phyloP scores from a whole-genome alignment of 2,329 filamentous ascomycete species.

The Trichoderma harzianum region DNA sequence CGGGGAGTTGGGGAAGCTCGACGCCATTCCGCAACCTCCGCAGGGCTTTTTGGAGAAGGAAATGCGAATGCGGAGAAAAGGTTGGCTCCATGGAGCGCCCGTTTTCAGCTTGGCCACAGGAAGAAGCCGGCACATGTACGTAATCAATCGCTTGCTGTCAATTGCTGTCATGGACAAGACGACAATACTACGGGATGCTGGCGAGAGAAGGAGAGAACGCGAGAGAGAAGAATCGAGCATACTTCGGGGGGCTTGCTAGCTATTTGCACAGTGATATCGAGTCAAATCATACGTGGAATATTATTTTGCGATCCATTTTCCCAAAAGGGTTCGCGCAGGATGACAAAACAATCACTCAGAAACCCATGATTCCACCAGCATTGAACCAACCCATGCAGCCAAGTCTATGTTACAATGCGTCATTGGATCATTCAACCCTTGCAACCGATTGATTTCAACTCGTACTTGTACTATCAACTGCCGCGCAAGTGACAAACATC shows the following conservation, averaged over 20 bases:
- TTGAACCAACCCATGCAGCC: not conserved
- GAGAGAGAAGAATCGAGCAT: not conserved
- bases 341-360: not conserved
- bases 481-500: constrained; percentile 19
- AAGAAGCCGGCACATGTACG: not conserved
- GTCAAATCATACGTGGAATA: constrained; percentile 13
- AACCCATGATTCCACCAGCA: not conserved
- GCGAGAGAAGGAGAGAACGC: not conserved
- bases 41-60: not conserved
- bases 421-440: not conserved
- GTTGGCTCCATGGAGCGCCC: not conserved
- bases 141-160: not conserved
- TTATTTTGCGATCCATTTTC: not conserved
- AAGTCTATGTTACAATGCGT: not conserved
- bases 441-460: not conserved
- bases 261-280: not conserved
- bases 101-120: not conserved
- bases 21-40: not conserved
- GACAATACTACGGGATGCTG: not conserved
- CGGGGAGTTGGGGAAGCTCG: not conserved
- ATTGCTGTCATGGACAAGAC: not conserved
- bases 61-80: not conserved
- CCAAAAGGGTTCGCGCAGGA: not conserved
- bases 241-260: not conserved
- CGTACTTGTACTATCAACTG: not conserved